phyloP scores from a whole-genome alignment of 768 basidiomycete genomes.

The Heimioporus sp. region DNA sequence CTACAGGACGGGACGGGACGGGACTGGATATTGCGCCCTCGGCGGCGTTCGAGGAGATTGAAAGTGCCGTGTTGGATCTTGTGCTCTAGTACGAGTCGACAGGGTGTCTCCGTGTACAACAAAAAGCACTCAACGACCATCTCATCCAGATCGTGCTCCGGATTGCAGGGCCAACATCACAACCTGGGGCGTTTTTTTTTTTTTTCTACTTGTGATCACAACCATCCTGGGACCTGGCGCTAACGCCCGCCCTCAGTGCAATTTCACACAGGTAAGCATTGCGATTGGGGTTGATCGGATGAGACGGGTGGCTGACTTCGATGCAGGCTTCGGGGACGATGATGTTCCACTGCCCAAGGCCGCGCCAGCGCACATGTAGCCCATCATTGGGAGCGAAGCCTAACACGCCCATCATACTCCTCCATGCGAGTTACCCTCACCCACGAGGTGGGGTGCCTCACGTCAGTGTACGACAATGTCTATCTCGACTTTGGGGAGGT shows the following conservation, averaged over 20 bases:
- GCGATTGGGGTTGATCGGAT: no score
- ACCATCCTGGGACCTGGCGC: no score
- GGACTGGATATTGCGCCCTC: constrained; percentile 54
- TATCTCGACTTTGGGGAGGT: constrained; percentile 81
- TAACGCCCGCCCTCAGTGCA: constrained; percentile 49
- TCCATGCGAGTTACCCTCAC: constrained; percentile 78
- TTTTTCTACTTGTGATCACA: no score
- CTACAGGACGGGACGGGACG: constrained; percentile 62
- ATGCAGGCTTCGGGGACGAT: constrained; percentile 61
- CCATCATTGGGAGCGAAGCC: constrained; percentile 65
- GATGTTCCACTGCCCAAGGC: constrained; percentile 58
- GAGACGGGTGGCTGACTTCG: background rate
- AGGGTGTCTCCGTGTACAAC: constrained; percentile 48
- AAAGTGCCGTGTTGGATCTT: constrained; percentile 34
- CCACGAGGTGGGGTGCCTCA: constrained; percentile 74
- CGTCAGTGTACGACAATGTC: constrained; percentile 69
- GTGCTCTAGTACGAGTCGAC: constrained; percentile 35
- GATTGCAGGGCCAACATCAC: constrained; percentile 46
- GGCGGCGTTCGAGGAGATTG: constrained; percentile 18
- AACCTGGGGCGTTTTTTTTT: constrained; percentile 50
- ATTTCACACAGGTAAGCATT: constrained; percentile 62
- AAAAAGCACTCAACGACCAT: constrained; percentile 66
- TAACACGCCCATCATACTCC: constrained; percentile 59
- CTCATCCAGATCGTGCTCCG: constrained; percentile 55
- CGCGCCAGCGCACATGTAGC: constrained; percentile 66